A percentile compares a stretch with the other conserved stretches of the same genome.
These are phyloP conservation scores for Paraurostyla sp. DNA, from an alignment of 73 alveolate species.

Conservation along the genomic window DNA sequence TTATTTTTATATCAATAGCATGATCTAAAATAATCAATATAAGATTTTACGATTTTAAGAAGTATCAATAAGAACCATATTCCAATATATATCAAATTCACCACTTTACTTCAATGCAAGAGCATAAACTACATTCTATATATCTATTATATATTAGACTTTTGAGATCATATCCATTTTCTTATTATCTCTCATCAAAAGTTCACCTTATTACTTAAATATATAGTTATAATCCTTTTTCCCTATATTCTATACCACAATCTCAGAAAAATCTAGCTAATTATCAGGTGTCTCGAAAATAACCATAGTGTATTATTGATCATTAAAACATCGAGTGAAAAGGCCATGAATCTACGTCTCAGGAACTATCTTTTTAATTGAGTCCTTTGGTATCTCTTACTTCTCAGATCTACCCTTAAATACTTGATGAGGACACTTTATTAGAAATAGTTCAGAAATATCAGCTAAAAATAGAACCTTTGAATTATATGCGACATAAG, in stretches of 20 bases:
- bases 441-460: no score
- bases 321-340: no score
- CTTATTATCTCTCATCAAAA: no score
- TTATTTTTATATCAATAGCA: constrained; percentile 2
- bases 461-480: background rate
- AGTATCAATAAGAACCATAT: constrained; percentile 5
- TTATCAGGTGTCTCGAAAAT: no score
- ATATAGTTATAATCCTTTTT: background rate
- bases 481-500: background rate
- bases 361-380: no score
- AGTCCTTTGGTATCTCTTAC: no score
- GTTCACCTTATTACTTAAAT: background rate
- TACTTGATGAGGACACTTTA: no score
- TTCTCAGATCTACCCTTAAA: no score
- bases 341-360: no score
- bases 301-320: no score
- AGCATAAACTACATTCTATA: background rate
- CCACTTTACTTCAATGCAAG: background rate
- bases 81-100: constrained; percentile 36
- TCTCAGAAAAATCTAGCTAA: background rate
- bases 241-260: background rate
- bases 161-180: background rate
- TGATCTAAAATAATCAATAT: background rate
- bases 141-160: constrained; percentile 1
- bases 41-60: background rate